Percentiles rank a stretch among this genome's conserved stretches.
Conservation (phyloP, 495 filamentous ascomycete genomes). For the Chaetomium cochliodes region DNA sequence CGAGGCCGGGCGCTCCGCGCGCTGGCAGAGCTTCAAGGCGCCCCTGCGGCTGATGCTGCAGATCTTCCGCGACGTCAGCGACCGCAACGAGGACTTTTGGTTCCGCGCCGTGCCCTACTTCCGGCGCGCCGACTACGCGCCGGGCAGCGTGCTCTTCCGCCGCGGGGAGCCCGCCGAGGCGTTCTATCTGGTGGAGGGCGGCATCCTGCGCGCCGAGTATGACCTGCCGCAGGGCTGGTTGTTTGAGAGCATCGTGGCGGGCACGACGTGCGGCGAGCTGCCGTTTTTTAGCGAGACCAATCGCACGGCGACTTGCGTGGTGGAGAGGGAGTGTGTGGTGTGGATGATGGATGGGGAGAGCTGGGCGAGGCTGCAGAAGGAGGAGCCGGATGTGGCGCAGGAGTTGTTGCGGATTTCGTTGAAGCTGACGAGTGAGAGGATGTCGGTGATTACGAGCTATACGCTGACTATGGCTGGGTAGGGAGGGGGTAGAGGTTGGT, state of each 20-base stretch:
- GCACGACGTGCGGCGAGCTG: conserved; percentile 91
- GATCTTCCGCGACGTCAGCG: conserved; percentile 80
- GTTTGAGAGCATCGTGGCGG: conserved; percentile 88
- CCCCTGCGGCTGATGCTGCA: conserved; percentile 89
- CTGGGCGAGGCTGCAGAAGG: conserved; percentile 68
- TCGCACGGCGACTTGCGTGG: conserved; percentile 79
- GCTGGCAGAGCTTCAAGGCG: conserved; percentile 82
- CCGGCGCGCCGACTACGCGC: conserved; percentile 57
- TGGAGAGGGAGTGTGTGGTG: conserved; percentile 75
- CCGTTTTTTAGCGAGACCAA: conserved; percentile 91
- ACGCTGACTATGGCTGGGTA: conserved; percentile 43
- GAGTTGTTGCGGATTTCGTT: conserved; percentile 81
- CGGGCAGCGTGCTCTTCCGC: conserved; percentile 72
- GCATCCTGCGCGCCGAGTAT: conserved; percentile 87
- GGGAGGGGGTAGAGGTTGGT: conserved; percentile 7
- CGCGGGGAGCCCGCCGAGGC: conserved; percentile 67
- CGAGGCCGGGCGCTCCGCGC: conserved; percentile 50
- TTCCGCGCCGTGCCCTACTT: conserved; percentile 74
- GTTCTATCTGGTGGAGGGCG: conserved; percentile 90
- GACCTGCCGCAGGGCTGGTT: conserved; percentile 83
- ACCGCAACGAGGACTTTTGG: conserved; percentile 93
- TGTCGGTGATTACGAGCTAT: conserved; percentile 77
- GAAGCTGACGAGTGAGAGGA: conserved; percentile 85
- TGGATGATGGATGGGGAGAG: conserved; percentile 72
- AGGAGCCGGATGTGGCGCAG: conserved; percentile 70